phyloP scores from a whole-genome alignment of 306 rosid species.

The Quercus mongolica region DNA sequence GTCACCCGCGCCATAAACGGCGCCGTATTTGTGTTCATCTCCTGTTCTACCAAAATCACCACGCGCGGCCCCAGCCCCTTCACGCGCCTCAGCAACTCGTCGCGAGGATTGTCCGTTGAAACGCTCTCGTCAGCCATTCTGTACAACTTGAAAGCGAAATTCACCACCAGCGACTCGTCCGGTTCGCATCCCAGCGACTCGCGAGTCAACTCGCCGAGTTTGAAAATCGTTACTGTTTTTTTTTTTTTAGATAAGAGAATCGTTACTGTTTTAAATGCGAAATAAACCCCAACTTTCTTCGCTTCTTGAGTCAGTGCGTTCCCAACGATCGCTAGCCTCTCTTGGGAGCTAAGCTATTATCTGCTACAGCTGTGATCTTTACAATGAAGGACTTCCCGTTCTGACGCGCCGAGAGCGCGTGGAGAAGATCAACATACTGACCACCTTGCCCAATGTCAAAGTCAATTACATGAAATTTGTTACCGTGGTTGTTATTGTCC shows the following conservation, averaged over 20 bases:
- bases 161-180: conserved; percentile 57
- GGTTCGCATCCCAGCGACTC: conserved; percentile 53
- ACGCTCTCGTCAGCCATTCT: conserved; percentile 90
- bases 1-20: conserved; percentile 67
- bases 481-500: not conserved
- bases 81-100: conserved; percentile 75
- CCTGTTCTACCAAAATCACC: conserved; percentile 72
- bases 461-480: conserved; percentile 65
- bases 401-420: conserved; percentile 38
- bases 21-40: conserved; percentile 72
- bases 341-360: conserved; percentile 1
- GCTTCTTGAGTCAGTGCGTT: conserved; percentile 42
- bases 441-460: conserved; percentile 76
- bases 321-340: conserved; percentile 28
- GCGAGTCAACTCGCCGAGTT: conserved; percentile 63
- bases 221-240: conserved; percentile 1
- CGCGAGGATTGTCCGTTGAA: conserved; percentile 66
- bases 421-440: conserved; percentile 52
- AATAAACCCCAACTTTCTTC: conserved; percentile 14
- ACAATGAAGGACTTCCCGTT: conserved; percentile 16
- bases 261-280: conserved; percentile 30
- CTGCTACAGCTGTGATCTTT: conserved; percentile 44
- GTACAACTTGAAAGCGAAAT: conserved; percentile 67
- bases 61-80: conserved; percentile 57
- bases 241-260: not conserved